Base-by-base conservation (phyloP, 2,329 filamentous ascomycete species). In the Scedosporium apiospermum region DNA sequence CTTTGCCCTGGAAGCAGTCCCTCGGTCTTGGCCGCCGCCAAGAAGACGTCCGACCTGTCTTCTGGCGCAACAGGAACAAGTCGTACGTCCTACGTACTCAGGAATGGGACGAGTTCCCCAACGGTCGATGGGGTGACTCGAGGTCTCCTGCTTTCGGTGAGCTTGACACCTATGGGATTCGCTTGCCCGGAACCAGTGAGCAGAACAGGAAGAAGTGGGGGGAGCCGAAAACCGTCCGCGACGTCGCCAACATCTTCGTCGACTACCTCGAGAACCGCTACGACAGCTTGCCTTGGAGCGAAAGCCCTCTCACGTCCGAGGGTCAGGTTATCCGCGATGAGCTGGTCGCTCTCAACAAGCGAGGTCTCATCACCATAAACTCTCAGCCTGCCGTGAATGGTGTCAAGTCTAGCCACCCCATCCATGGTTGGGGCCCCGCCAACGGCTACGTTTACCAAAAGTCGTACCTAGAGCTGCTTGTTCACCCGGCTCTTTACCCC, bases 381-480 rank as follows among this genome's bases (percentile, higher is more conserved):
- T 98, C 95, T 1, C 95, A 99, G 76, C 95, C 95, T 44, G 91
- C 95, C 41, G 90, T 99, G 59, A 89, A 97, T 69, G 92, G 93
- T 44, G 90, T 88, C 65, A 93, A 92, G 75, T 98, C 93, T 0
- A 89, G 87, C 3, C 86, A 99, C 71, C 85, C 91, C 0, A 81
- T 96, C 6, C 89, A 96, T 73, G 95, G 95, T 63, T 99, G 95
- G 95, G 95, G 95, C 12, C 95, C 95, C 3, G 83, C 86, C 65
- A 96, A 96, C 69, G 95, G 95, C 64, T 99, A 96, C 71, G 95
- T 98, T 62, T 99, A 98, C 76, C 95, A 99, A 73, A 99, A 99
- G 79, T 90, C 93, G 4, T 99, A 99, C 73, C 82, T 99, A 2
- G 95, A 99, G 75, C 83, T 99, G 30, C 80, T 99, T 2, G 86